Percentiles rank a stretch among this genome's conserved stretches.
These are phyloP conservation scores for Apiospora hydei DNA, from an alignment of 2,329 filamentous ascomycete genomes.

Conservation along the genomic window DNA sequence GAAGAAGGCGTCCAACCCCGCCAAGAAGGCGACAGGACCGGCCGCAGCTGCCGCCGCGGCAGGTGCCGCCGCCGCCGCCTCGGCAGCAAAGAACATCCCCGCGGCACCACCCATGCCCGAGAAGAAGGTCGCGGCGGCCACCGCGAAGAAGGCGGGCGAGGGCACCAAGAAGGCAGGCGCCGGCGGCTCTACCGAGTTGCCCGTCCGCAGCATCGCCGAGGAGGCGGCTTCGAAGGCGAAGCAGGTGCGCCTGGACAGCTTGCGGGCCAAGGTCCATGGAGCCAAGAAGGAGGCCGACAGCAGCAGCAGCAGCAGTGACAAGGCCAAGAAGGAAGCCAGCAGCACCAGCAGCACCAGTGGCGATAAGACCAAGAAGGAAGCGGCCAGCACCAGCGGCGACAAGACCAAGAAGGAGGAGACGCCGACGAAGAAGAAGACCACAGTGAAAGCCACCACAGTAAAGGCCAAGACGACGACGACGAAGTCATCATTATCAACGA, in stretches of 20 bases:
- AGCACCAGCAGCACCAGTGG: too few relatives aligned
- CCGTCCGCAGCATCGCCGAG: slow-evolving; percentile 64
- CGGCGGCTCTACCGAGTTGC: slow-evolving; percentile 35
- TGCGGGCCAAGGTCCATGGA: slow-evolving; percentile 63
- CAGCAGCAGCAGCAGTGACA: slow-evolving; percentile 20
- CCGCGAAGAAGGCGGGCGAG: slow-evolving; percentile 33
- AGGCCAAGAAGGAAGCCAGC: not conserved
- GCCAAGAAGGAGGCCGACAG: slow-evolving; percentile 44
- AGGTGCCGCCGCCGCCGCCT: slow-evolving; percentile 30
- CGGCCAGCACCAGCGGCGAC: not conserved
- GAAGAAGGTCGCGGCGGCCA: slow-evolving; percentile 38
- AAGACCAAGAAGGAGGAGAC: slow-evolving; percentile 25
- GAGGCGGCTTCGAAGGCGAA: slow-evolving; percentile 72
- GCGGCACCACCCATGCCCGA: slow-evolving; percentile 41
- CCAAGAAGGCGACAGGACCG: slow-evolving; percentile 36
- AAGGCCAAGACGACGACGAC: not conserved
- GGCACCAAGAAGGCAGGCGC: slow-evolving; percentile 34
- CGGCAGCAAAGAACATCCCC: slow-evolving; percentile 30
- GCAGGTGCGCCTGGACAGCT: slow-evolving; percentile 60
- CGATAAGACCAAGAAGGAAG: not conserved
- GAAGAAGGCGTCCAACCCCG: slow-evolving; percentile 44
- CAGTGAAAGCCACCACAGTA: slow-evolving; percentile 22
- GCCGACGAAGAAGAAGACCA: not conserved
- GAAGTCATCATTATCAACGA: not conserved
- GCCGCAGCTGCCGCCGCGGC: slow-evolving; percentile 33